These are phyloP conservation scores for Botrytis hyacinthi DNA, from an alignment of 2,329 filamentous ascomycete species.

Conservation along the genomic window DNA sequence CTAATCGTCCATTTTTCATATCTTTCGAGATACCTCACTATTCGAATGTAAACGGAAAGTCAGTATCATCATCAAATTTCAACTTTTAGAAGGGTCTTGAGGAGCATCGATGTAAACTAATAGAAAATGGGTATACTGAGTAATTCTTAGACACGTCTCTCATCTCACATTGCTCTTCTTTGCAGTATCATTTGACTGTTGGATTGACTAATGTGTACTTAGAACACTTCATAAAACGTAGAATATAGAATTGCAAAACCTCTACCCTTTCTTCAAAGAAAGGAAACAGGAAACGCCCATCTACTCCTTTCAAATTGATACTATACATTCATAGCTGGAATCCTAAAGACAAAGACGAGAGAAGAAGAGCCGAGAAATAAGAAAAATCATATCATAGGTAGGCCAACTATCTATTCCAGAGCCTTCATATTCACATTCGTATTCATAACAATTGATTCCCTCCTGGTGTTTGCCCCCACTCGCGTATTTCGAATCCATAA, in stretches of 20 bases:
- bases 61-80: neutral
- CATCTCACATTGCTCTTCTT: neutral
- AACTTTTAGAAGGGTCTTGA: neutral
- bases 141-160: neutral
- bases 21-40: too few relatives aligned
- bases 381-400: neutral
- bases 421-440: neutral
- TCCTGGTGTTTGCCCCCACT: neutral
- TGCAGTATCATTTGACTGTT: neutral
- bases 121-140: neutral
- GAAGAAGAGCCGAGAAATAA: neutral
- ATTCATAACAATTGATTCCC: neutral
- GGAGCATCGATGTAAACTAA: neutral
- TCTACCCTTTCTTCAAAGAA: neutral
- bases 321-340: neutral
- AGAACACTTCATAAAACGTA: neutral
- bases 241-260: neutral
- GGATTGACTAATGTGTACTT: neutral
- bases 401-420: neutral
- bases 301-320: neutral
- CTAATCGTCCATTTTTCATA: neutral
- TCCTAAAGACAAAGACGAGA: neutral
- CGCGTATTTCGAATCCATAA: neutral
- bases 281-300: neutral
- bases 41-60: neutral